Conservation (phyloP, 179 eudicot species). For the Pouteria campechiana region DNA sequence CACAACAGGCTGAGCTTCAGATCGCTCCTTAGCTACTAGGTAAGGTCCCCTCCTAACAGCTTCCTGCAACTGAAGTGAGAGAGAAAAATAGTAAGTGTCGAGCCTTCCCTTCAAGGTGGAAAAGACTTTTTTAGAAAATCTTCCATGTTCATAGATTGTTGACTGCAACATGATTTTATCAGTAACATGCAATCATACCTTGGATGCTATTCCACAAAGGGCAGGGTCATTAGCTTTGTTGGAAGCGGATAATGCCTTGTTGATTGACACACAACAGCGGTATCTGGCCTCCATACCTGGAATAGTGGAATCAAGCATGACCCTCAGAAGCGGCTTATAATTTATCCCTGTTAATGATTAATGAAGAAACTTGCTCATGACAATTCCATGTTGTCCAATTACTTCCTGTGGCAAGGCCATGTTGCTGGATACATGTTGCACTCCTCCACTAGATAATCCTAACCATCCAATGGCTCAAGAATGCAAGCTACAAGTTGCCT, state of each 20-base stretch:
- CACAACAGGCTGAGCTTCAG: constrained; percentile 56
- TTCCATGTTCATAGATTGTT: background rate
- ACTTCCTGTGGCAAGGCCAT: too few species aligned
- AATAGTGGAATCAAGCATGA: background rate
- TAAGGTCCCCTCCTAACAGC: constrained; percentile 77
- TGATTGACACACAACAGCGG: constrained; percentile 60
- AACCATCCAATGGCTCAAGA: too few species aligned
- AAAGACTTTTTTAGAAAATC: too few species aligned
- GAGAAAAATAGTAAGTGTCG: too few species aligned
- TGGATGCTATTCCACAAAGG: constrained; percentile 37
- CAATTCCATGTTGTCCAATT: too few species aligned
- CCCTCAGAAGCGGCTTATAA: too few species aligned
- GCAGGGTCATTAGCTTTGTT: constrained; percentile 42
- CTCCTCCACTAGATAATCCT: too few species aligned
- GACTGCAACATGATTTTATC: background rate
- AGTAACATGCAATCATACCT: constrained; percentile 52
- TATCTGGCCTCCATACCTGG: constrained; percentile 88
- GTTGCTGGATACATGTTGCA: too few species aligned
- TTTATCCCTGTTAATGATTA: too few species aligned
- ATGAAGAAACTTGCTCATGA: too few species aligned
- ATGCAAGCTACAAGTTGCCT: too few species aligned
- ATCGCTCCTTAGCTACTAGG: constrained; percentile 39
- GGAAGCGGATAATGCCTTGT: constrained; percentile 41
- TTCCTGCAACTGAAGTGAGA: constrained; percentile 55
- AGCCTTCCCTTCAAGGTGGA: too few species aligned